These are phyloP conservation scores for Pythium aphanidermatum DNA, from an alignment of 352 stramenopile genomes.

Conservation along the genomic window DNA sequence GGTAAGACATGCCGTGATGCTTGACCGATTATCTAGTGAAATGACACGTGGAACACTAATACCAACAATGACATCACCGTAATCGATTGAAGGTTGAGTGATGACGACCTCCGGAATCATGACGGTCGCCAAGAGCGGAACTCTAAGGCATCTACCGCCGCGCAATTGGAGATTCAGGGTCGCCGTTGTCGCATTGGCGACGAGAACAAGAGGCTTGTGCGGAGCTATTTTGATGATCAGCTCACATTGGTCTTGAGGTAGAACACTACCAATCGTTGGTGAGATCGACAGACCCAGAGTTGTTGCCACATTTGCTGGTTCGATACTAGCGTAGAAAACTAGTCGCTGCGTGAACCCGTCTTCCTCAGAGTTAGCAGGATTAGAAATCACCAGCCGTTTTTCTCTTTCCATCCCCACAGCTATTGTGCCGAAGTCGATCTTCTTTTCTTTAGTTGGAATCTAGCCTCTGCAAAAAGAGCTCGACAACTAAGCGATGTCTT, in stretches of 20 bases:
- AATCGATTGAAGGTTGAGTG: constrained; percentile 40
- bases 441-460: constrained; percentile 58
- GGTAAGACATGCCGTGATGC: constrained; percentile 71
- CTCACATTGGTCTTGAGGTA: constrained; percentile 47
- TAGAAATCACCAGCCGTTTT: constrained; percentile 43
- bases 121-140: constrained; percentile 55
- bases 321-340: constrained; percentile 57
- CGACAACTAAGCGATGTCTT: constrained; percentile 38
- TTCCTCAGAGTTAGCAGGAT: constrained; percentile 15
- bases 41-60: constrained; percentile 55
- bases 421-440: constrained; percentile 76
- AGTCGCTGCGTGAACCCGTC: constrained; percentile 14
- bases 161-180: constrained; percentile 59
- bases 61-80: constrained; percentile 78
- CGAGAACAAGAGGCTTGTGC: constrained; percentile 43
- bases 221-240: constrained; percentile 45
- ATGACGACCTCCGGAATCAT: constrained; percentile 82
- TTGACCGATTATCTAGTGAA: constrained; percentile 71
- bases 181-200: constrained; percentile 16
- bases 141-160: constrained; percentile 56
- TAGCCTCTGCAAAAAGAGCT: constrained; percentile 44
- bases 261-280: constrained; percentile 32
- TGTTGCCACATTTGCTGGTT: constrained; percentile 30
- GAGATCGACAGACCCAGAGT: constrained; percentile 41
- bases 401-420: constrained; percentile 68